Conservation (phyloP, 768 basidiomycete species). For the Austroboletus eburneus region DNA sequence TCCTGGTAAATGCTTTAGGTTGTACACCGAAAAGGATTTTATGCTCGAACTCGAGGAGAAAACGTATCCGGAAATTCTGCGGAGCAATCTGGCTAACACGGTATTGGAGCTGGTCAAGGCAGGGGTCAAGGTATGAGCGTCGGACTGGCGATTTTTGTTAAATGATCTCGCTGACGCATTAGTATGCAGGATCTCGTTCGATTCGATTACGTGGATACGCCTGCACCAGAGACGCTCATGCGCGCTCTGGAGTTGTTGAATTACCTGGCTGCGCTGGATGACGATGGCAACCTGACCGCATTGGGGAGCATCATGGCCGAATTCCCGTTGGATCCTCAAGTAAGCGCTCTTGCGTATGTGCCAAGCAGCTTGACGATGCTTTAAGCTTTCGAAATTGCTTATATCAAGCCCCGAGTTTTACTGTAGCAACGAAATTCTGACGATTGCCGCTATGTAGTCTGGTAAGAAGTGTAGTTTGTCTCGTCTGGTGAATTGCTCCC, state of each 20-base stretch:
- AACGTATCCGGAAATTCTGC: conserved; percentile 92
- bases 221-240: conserved; percentile 96
- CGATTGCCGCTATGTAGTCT: conserved; percentile 94
- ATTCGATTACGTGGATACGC: conserved; percentile 90
- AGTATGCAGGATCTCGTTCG: conserved; percentile 62
- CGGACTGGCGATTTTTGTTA: conserved; percentile 34
- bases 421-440: conserved; percentile 94
- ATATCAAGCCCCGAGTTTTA: conserved; percentile 92
- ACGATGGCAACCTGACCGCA: conserved; percentile 86
- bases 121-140: conserved; percentile 66
- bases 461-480: conserved; percentile 40
- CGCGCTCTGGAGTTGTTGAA: conserved; percentile 92
- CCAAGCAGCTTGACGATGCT: not conserved
- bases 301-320: conserved; percentile 93
- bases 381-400: conserved; percentile 81
- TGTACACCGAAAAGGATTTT: conserved; percentile 97
- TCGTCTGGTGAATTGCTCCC: too few relatives aligned
- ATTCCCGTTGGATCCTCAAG: conserved; percentile 98
- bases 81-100: conserved; percentile 90
- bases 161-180: not conserved
- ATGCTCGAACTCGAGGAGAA: conserved; percentile 95
- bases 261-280: conserved; percentile 87
- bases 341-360: conserved; percentile 27
- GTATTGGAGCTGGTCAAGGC: conserved; percentile 93
- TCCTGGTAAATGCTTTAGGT: conserved; percentile 94